Evolutionary conservation across 2,329 filamentous ascomycete genomes (phyloP), one percentile per base, ranked within the genome.

Genomic region (Exophiala dermatitidis): DNA sequence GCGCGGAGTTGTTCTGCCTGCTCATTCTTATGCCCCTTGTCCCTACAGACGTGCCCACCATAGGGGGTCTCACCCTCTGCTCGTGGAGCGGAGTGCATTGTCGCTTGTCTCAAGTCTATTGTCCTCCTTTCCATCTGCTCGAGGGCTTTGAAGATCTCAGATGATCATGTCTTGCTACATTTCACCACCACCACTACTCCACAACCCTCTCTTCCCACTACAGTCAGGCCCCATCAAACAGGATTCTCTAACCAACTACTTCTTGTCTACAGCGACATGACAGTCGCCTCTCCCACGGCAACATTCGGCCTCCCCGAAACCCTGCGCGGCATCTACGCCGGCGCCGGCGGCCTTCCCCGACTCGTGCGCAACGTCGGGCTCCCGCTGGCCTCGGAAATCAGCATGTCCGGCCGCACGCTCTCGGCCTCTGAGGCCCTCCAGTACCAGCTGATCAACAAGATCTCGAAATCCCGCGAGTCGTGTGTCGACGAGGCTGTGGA

Each of bases 261-360:
- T 26, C 28, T 4, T 28, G 33, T 12, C 34, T 8, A 40, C 46
- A 63, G 61, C 44, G 88, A 93, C 71, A 71, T 91, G 52, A 77
- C 89, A 2, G 68, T 90, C 32, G 85, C 86, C 3, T 48, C 59
- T 64, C 44, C 70, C 2, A 64, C 66, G 8, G 84, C 85, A 0
- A 71, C 69, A 29, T 90, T 91, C 64, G 80, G 77, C 1, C 73
- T 90, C 4, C 86, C 87, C 0, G 87, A 90, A 69, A 84, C 85
- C 1, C 81, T 78, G 57, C 77, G 82, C 49, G 86, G 86, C 4
- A 84, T 89, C 5, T 80, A 85, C 2, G 82, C 86, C 30, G 74
- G 86, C 1, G 85, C 85, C 0, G 86, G 86, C 3, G 85, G 82
- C 3, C 70, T 90, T 48, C 83, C 86, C 33, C 75, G 86, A 10